Evolutionary conservation across 768 basidiomycete species (phyloP).

Genomic region (Boletus edulis): DNA sequence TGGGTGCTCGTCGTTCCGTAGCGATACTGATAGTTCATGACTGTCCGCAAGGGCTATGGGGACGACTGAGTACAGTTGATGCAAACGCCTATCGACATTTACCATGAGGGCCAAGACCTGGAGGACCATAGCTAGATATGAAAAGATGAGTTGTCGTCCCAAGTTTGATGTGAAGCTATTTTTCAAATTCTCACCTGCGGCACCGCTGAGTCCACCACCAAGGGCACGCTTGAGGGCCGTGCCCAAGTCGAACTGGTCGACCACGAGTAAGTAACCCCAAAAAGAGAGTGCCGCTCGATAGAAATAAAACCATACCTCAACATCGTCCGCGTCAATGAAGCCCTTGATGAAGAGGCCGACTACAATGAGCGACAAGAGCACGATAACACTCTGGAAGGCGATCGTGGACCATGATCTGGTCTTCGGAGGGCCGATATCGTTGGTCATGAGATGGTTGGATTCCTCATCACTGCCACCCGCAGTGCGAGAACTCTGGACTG

Average conservation of each 20-base stretch:
- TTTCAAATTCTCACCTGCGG: conserved; percentile 52
- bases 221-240: conserved; percentile 78
- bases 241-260: conserved; percentile 71
- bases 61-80: background rate
- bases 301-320: conserved; percentile 46
- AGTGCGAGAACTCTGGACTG: background rate
- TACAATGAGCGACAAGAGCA: conserved; percentile 35
- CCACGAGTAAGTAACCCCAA: conserved; percentile 42
- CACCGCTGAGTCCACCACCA: conserved; percentile 89
- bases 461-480: conserved; percentile 18
- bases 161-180: background rate
- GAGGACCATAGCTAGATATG: conserved; percentile 76
- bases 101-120: conserved; percentile 89
- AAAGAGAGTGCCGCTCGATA: conserved; percentile 32
- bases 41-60: conserved; percentile 78
- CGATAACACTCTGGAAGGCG: conserved; percentile 32
- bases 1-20: conserved; percentile 75
- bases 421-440: conserved; percentile 4
- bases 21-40: conserved; percentile 97
- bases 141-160: conserved; percentile 1
- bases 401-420: conserved; percentile 15
- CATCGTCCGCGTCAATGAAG: conserved; percentile 66
- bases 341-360: conserved; percentile 63
- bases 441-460: background rate
- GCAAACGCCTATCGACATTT: background rate